phyloP scores from a whole-genome alignment of 768 basidiomycete genomes.

The Scleroderma citrinum region DNA sequence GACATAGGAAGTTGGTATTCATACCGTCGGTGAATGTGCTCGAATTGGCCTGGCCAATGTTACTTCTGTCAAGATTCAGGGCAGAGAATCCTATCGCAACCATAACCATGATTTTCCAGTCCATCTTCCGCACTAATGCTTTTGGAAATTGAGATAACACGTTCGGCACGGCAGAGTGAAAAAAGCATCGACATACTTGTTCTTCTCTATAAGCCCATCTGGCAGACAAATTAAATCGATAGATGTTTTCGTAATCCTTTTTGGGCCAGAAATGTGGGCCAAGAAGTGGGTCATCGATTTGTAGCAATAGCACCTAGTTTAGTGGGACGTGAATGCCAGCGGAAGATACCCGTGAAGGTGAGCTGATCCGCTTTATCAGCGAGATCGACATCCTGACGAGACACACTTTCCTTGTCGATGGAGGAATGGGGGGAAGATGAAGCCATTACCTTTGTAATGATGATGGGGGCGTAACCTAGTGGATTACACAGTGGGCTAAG shows the following conservation, averaged over 20 bases:
- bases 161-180: background rate
- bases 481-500: too few species aligned
- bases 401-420: too few species aligned
- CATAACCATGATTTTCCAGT: conserved; percentile 58
- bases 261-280: conserved; percentile 42
- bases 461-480: too few species aligned
- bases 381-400: background rate
- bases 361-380: background rate
- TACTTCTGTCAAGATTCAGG: conserved; percentile 48
- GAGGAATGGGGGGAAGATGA: too few species aligned
- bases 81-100: conserved; percentile 53
- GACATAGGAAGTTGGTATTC: too few species aligned
- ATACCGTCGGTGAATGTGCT: conserved; percentile 48
- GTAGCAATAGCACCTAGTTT: conserved; percentile 40
- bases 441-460: too few species aligned
- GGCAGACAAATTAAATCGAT: conserved; percentile 49
- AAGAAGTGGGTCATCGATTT: conserved; percentile 43
- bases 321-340: background rate
- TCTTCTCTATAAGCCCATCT: conserved; percentile 61
- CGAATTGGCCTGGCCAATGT: conserved; percentile 53
- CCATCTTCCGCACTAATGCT: conserved; percentile 48
- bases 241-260: conserved; percentile 46
- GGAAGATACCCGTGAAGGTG: background rate
- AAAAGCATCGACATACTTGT: conserved; percentile 26
- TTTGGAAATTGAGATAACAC: conserved; percentile 13